Base-by-base conservation (phyloP, 2,329 filamentous ascomycete species). In the Epichloe sp. region DNA sequence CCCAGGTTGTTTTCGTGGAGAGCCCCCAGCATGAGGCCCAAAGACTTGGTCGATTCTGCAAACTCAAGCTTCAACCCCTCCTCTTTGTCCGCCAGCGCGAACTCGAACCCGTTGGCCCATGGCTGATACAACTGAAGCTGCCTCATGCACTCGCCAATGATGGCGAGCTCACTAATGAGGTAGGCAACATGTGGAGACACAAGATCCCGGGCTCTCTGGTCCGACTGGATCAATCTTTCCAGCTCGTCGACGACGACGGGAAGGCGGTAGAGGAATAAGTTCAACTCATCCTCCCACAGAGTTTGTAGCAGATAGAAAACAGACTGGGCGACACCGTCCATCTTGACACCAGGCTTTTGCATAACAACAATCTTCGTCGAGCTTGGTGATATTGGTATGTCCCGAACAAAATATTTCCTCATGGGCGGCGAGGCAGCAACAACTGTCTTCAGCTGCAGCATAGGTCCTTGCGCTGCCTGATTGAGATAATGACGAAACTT, bases 91-190 rank as follows among this genome's bases (percentile, higher is more conserved):
- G 55, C 54, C n/a, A 63, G 47, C 2, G 58, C 55, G 8, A 48
- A 11, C 6, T 71, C 66, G 44, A 73, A 75, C 0, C 55, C 62
- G 35, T 59, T 61, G 3, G 72, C 70, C 73, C 75, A 77, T 0
- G 75, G 74, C 44, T 73, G 70, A 54, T 70, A 77, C 1, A 69
- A 52, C 2, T 73, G 59, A 3, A 79, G 55, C 52, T 78, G 73
- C 5, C 62, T 60, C 7, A 69, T 31, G 47, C 71, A 73, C 53
- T 78, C 62, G 1, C 64, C 56, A 0, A 76, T 40, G 36, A 79
- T 67, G 3, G 72, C 68, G 0, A 78, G 59, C 15, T 76, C 68
- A 3, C 69, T 67, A 7, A 79, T 64, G 0, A 67, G 41, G 0
- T 50, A 51, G 2, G 63, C 64, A 0, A 74, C 54, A 14, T 55